Evolutionary conservation across 345 rosid species (phyloP), one percentile per base, ranked within the genome.

Genomic region (Hypericum androsaemum): DNA sequence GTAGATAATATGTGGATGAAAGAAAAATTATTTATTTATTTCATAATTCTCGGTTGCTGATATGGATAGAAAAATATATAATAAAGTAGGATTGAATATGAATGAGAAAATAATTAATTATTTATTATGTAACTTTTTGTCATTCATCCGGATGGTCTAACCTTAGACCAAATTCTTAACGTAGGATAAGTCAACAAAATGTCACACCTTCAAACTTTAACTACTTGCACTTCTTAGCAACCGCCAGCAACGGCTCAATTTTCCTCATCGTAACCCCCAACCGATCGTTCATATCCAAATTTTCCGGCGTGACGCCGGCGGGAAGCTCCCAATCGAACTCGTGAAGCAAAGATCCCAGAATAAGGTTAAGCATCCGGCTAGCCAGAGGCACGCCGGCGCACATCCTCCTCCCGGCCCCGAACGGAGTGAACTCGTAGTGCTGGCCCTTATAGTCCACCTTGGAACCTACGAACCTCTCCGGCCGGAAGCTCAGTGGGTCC

Each of bases 341-440:
- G 35, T 77, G 74, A 46, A 77, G 56, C 57, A 77, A 42, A n/a
- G 79, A 68, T 7, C 77, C 68, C 22, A 77, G 49, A 15, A 50
- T 15, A 5, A 71, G 58, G 51, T 66, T 41, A 36, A 74, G 37
- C 8, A 66, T 45, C 13, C 75, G 56, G 32, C 63, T 72, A 40
- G 77, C 77, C 8, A 77, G 45, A 5, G 71, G 47, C 47, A 74
- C 17, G 6, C 82, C 82, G 0, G 68, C 79, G 8, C 82, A 77
- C 42, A 77, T 68, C 56, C 82, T 63, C 35, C 82, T 36, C 8
- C 79, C 79, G 0, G 79, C 70, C 47, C 82, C 82, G 37, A 77
- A 77, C 5, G 82, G 79, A 28, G 74, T 66, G 41, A 63, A 47
- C 64, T 68, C 77, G 40, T 52, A 66, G 39, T 71, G 37, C 14